Conservation (phyloP, 176 grass and related monocot species). For the Musa beccarii region DNA sequence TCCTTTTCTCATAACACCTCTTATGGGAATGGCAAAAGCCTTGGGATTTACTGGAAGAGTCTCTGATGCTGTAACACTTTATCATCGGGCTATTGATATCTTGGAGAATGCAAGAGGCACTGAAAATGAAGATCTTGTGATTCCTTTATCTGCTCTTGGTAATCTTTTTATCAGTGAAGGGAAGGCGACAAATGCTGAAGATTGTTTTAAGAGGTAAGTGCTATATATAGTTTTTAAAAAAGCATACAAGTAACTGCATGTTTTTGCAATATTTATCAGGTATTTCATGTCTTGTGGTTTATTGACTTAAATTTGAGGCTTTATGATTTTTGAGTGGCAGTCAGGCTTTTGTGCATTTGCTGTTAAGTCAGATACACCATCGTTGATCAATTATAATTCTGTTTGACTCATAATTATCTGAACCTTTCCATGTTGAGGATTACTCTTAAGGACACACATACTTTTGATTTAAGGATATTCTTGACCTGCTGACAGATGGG, state of each 20-base stretch:
- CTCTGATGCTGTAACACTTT: conserved; percentile 30
- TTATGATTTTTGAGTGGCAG: too few species aligned
- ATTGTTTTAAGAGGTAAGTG: conserved; percentile 23
- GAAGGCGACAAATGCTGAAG: conserved; percentile 28
- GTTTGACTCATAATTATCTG: too few species aligned
- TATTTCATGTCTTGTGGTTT: neutral
- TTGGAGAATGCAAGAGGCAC: conserved; percentile 28
- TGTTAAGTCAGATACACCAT: too few species aligned
- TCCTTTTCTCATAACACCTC: conserved; percentile 30
- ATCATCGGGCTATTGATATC: conserved; percentile 29
- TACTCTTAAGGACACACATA: too few species aligned
- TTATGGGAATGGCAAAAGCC: conserved; percentile 36
- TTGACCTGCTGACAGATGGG: too few species aligned
- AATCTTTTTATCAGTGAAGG: conserved; percentile 31
- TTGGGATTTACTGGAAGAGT: conserved; percentile 19
- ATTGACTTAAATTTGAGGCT: neutral
- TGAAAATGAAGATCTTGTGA: conserved; percentile 19
- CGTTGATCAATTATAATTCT: too few species aligned
- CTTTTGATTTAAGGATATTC: too few species aligned
- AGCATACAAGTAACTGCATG: neutral
- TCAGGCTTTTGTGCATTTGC: too few species aligned
- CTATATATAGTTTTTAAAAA: neutral
- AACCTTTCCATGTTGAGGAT: too few species aligned
- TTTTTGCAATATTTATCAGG: neutral
- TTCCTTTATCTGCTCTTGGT: conserved; percentile 27